phyloP scores from a whole-genome alignment of 2,329 filamentous ascomycete genomes.

The Gnomoniopsis smithogilvyi region DNA sequence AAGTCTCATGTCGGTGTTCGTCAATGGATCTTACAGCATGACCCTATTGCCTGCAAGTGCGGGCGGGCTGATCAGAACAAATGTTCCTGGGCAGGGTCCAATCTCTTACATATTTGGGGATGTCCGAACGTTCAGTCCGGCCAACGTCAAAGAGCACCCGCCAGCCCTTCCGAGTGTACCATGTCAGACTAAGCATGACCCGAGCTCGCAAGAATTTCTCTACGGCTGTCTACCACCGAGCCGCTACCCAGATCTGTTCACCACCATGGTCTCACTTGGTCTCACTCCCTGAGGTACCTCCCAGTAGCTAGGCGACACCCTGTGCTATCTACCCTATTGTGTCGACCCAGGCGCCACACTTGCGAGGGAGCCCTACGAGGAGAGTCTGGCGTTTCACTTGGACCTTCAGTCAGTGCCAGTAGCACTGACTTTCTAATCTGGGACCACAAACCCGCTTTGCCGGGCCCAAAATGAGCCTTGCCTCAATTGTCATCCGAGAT shows the following conservation, averaged over 20 bases:
- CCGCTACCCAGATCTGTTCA: neutral
- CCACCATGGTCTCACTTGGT: too few species aligned
- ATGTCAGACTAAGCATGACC: too few species aligned
- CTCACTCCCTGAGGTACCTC: neutral
- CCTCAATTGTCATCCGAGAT: neutral
- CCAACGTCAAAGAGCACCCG: constrained; percentile 8
- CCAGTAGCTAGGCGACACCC: neutral
- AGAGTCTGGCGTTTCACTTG: constrained; percentile 12
- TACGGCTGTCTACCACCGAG: neutral
- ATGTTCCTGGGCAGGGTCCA: constrained; percentile 7
- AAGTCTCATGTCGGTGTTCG: neutral
- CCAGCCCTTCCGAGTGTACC: neutral
- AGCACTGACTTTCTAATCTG: constrained; percentile 8
- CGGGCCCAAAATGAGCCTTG: neutral
- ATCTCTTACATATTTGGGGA: too few species aligned
- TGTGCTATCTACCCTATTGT: neutral
- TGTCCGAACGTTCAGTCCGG: constrained; percentile 15
- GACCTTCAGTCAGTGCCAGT: constrained; percentile 1
- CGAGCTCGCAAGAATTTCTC: too few species aligned
- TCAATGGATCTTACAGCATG: neutral
- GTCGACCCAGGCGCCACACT: neutral
- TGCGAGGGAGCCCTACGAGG: neutral
- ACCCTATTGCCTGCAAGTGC: neutral
- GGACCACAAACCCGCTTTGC: neutral
- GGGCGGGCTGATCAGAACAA: neutral